Conservation (phyloP, 208 protist species). For the Angomonas desouzai region DNA sequence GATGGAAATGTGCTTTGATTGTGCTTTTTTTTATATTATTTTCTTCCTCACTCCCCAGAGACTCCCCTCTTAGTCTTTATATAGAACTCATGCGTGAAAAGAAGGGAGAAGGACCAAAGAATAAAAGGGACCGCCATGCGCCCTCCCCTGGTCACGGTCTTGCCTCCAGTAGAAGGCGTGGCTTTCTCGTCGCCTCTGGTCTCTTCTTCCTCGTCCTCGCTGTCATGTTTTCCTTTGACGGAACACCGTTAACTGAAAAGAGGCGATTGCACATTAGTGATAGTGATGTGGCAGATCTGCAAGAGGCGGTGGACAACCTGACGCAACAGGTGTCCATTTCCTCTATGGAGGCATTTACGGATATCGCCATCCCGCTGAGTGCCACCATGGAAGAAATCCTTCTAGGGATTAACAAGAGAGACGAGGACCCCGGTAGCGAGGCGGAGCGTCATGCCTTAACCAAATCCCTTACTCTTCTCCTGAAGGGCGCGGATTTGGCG, state of each 20-base stretch:
- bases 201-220: conserved; percentile 10
- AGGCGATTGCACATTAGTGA: neutral
- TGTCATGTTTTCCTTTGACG: neutral
- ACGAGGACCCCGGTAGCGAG: conserved; percentile 11
- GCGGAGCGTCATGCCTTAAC: conserved; percentile 6
- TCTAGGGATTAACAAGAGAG: conserved; percentile 20
- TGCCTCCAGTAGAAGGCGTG: neutral
- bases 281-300: neutral
- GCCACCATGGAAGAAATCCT: conserved; percentile 19
- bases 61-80: neutral
- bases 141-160: neutral
- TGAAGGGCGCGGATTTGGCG: conserved; percentile 22
- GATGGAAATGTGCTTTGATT: neutral
- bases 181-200: conserved; percentile 12
- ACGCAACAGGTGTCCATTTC: conserved; percentile 18
- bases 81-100: neutral
- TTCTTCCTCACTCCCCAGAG: neutral
- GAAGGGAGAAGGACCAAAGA: neutral
- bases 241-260: neutral
- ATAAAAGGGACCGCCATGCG: neutral
- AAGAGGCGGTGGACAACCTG: conserved; percentile 13
- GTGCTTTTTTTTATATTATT: conserved; percentile 1
- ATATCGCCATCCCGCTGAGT: conserved; percentile 17
- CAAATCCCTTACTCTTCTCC: conserved; percentile 7
- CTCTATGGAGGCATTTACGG: conserved; percentile 18